Base-by-base conservation (phyloP, 768 basidiomycete genomes). In the Trametes cingulata region DNA sequence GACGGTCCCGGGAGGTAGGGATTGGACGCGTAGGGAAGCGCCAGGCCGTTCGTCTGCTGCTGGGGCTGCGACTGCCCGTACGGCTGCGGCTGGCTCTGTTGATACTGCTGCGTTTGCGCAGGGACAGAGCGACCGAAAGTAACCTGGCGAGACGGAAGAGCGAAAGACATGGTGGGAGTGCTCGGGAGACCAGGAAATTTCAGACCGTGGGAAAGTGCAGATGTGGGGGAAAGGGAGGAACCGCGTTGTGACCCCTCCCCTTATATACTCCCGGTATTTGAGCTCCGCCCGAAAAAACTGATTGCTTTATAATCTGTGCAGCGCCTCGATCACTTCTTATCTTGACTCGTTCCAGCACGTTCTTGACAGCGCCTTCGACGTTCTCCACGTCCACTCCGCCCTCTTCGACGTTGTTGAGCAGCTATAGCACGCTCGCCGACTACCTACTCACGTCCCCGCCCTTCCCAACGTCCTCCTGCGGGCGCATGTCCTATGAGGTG, bases 71-170 rank as follows among this genome's bases (percentile, higher is more conserved):
- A 74, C 37, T 74, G 76, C 10, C 75, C 60, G 46, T 77, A 78
- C 62, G 76, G 81, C 8, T 77, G 76, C 2, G 67, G 67, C 60
- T 74, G 75, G 48, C 57, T 62, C 69, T 81, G 81, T 64, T 80
- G 78, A 51, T 81, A 78, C 69, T 78, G 76, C 37, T 69, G 71
- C 29, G 68, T 67, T 66, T 71, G 70, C 13, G 67, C 58, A 10
- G 66, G 67, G 33, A 69, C 66, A 51, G 87, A 76, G 59, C 90
- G 84, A 56, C 86, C 87, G 69, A 91, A 90, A 53, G 84, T 90
- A 65, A 91, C 82, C 68, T 88, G 90, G 68, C 90, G 89, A 61
- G 90, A 83, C 63, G 89, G 88, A 54, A 91, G 80, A 35, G 86
- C 85, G 69, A 87, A 88, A 47, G 81, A 82, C 80, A 82, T 81